These are phyloP conservation scores for Acanthamoeba culbertsoni DNA, from an alignment of 208 protist genomes.

Conservation along the genomic window DNA sequence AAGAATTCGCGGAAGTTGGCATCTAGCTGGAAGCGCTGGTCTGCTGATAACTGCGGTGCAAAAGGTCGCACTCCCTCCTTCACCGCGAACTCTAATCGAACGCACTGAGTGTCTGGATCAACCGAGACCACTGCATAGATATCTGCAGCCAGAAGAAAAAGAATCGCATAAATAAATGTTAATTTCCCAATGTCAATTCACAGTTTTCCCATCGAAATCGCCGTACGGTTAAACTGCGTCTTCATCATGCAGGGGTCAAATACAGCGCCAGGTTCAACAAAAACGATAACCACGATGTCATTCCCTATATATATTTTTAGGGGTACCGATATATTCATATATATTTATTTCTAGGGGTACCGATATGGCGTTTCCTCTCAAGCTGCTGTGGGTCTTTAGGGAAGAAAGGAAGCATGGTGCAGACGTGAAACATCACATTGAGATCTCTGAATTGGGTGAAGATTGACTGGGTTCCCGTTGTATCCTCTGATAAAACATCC, in stretches of 20 bases:
- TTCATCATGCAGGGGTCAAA: slow-evolving; percentile 62
- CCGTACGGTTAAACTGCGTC: slow-evolving; percentile 58
- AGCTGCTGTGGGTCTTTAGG: slow-evolving; percentile 60
- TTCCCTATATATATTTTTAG: no score
- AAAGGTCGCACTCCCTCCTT: slow-evolving; percentile 54
- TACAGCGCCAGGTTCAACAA: neutral
- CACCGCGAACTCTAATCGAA: slow-evolving; percentile 36
- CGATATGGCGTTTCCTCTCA: slow-evolving; percentile 47
- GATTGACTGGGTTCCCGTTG: slow-evolving; percentile 47
- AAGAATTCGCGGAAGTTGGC: slow-evolving; percentile 49
- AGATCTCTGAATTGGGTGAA: slow-evolving; percentile 43
- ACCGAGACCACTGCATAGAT: slow-evolving; percentile 32
- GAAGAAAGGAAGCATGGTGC: slow-evolving; percentile 54
- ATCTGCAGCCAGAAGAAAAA: no score
- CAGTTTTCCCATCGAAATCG: no score
- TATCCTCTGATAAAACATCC: slow-evolving; percentile 4
- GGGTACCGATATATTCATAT: no score
- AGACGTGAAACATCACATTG: slow-evolving; percentile 63
- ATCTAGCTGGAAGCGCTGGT: neutral
- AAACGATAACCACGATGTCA: slow-evolving; percentile 64
- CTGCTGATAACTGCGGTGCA: neutral
- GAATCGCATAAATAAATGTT: no score
- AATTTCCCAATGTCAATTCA: no score
- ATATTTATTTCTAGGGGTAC: no score
- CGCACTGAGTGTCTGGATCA: neutral